These are phyloP conservation scores for Dioszegia hungarica DNA, from an alignment of 768 basidiomycete species.

Conservation along the genomic window DNA sequence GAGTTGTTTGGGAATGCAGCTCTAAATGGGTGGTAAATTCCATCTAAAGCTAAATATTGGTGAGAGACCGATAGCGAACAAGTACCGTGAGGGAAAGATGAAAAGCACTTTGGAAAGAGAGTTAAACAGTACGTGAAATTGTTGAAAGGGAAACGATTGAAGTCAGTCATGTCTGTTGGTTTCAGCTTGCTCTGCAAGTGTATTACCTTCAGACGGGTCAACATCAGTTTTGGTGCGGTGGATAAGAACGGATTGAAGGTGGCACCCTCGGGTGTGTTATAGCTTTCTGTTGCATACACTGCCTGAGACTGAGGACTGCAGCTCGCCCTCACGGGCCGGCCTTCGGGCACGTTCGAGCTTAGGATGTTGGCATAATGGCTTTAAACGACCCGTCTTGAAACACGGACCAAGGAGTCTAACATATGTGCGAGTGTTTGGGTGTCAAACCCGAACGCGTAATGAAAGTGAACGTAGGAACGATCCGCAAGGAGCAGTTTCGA, in stretches of 20 bases:
- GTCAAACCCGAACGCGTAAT: constrained; percentile 65
- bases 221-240: constrained; percentile 52
- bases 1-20: constrained; percentile 83
- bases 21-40: constrained; percentile 77
- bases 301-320: constrained; percentile 63
- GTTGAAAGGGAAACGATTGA: constrained; percentile 73
- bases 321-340: constrained; percentile 57
- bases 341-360: constrained; percentile 58
- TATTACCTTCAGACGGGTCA: constrained; percentile 61
- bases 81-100: constrained; percentile 78
- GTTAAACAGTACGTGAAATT: constrained; percentile 62
- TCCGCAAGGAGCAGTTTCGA: constrained; percentile 67
- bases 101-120: constrained; percentile 65
- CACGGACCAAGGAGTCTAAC: constrained; percentile 83
- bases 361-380: constrained; percentile 74
- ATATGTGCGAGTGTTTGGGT: constrained; percentile 74
- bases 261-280: constrained; percentile 66
- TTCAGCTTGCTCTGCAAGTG: constrained; percentile 59
- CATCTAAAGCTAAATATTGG: constrained; percentile 80
- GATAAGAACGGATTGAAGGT: constrained; percentile 61
- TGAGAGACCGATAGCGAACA: constrained; percentile 78
- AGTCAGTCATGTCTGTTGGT: constrained; percentile 59
- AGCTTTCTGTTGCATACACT: constrained; percentile 57
- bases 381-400: constrained; percentile 78
- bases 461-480: constrained; percentile 64